Base-by-base conservation (phyloP, 371 early-diverging fungal genomes). In the Mucor racemosus region DNA sequence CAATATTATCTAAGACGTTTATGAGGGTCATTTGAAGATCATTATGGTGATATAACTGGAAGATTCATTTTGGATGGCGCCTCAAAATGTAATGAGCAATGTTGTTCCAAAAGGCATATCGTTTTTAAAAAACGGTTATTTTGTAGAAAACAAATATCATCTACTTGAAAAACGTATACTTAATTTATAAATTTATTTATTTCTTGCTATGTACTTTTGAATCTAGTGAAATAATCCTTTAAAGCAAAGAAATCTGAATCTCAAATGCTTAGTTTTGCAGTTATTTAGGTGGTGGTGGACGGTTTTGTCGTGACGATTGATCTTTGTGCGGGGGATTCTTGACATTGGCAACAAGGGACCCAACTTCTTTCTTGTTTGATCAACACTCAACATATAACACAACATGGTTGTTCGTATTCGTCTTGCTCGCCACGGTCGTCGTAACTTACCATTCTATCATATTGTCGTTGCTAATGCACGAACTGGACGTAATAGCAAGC, bases 381-480 rank as follows among this genome's bases (percentile, higher is more conserved):
- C 58, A 10, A 57, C 33, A 58, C 7, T 40, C 50, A 7, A 53
- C 15, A 48, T 15, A 21, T 44, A 26, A 26, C 8, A 44, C 41
- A 70, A 40, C 10, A 84, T 84, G 84, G 84, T 84, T 44, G 84
- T 84, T 60, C 84, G 84, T 69, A 93, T 98, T 76, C 90, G 97
- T 53, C 90, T 98, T 60, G 92, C 95, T 36, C 92, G 95, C 58
- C 90, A 91, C 78, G 99, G 99, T 53, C 84, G 89, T 48, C 87
- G 91, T 69, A 91, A 94, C 75, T 85, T 91, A 63, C 97, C 97
- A n/a, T 91, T 94, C 67, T 99, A 91, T 78, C 95, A 96, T 76
- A 95, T 99, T 66, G 96, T 97, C 7, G 94, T 93, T 17, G 92
- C 94, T 57, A 92, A 96, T 77, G 86, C 87, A 41, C 86, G 91